phyloP scores from a whole-genome alignment of 1,284 basidiomycete genomes.

The Malassezia dermatis region DNA sequence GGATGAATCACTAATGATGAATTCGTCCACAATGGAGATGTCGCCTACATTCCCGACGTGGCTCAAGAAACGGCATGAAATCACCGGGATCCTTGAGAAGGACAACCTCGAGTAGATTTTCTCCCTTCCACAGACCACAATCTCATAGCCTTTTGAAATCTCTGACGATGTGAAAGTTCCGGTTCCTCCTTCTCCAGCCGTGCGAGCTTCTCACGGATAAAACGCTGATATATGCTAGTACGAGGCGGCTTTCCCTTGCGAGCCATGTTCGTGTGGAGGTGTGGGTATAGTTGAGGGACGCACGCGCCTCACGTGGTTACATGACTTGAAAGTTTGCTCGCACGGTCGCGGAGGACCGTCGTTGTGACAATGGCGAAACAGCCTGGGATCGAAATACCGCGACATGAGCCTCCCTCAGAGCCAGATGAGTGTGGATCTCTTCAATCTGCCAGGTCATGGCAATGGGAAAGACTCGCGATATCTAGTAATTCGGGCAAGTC shows the following conservation, averaged over 20 bases:
- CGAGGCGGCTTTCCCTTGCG: not conserved
- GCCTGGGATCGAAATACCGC: not conserved
- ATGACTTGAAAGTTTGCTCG: not conserved
- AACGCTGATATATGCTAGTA: constrained; percentile 25
- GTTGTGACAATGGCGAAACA: not conserved
- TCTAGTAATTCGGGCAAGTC: not conserved
- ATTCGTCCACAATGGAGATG: constrained; percentile 15
- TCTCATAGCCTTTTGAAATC: constrained; percentile 36
- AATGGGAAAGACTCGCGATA: not conserved
- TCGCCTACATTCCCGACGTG: constrained; percentile 42
- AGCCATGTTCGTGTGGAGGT: not conserved
- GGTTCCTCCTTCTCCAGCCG: constrained; percentile 35
- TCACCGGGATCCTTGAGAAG: constrained; percentile 28
- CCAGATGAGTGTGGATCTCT: not conserved
- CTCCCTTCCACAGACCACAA: constrained; percentile 17
- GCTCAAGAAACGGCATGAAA: constrained; percentile 40
- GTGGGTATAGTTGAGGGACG: not conserved
- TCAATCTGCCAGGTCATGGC: not conserved
- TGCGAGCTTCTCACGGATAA: constrained; percentile 31
- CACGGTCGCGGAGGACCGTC: not conserved
- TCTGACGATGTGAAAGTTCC: constrained; percentile 29
- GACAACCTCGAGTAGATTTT: constrained; percentile 23
- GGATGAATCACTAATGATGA: constrained; percentile 11
- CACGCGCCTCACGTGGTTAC: not conserved
- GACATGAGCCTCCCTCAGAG: not conserved